Evolutionary conservation across 306 rosid genomes (phyloP).

Genomic region (Fagus sylvatica): DNA sequence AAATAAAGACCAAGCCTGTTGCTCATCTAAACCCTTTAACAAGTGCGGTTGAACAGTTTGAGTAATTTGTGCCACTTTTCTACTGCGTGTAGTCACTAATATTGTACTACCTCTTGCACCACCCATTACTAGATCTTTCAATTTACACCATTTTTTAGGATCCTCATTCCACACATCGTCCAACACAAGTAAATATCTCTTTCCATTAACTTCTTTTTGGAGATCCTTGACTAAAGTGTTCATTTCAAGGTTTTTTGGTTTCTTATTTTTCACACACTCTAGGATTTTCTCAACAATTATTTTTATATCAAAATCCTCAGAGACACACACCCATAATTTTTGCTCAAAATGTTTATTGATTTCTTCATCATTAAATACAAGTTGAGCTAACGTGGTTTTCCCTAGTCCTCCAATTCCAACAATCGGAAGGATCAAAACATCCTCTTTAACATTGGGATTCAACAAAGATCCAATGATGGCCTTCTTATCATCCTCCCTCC

Average conservation of each 20-base stretch:
- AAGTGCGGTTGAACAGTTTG: not conserved
- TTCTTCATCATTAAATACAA: not conserved
- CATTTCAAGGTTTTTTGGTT: not conserved
- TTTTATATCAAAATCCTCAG: not conserved
- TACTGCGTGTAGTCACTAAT: not conserved
- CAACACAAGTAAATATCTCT: constrained; percentile 9
- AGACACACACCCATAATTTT: not conserved
- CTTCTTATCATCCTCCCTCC: constrained; percentile 18
- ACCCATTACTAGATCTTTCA: not conserved
- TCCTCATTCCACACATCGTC: constrained; percentile 21
- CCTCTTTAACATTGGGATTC: not conserved
- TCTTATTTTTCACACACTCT: not conserved
- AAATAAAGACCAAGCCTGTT: constrained; percentile 4
- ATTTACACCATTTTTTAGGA: not conserved
- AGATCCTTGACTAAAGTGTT: not conserved
- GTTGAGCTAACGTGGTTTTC: constrained; percentile 16
- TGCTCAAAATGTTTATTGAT: not conserved
- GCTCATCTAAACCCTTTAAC: not conserved
- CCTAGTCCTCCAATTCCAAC: constrained; percentile 26
- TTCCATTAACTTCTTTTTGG: not conserved
- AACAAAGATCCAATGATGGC: not conserved
- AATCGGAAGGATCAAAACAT: not conserved
- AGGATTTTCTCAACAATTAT: not conserved
- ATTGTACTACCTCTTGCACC: constrained; percentile 17
- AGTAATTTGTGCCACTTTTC: not conserved